A percentile compares a stretch with the other conserved stretches of the same genome.
These are phyloP conservation scores for Nakazawaea peltata DNA, from an alignment of 805 yeast species.

Conservation along the genomic window DNA sequence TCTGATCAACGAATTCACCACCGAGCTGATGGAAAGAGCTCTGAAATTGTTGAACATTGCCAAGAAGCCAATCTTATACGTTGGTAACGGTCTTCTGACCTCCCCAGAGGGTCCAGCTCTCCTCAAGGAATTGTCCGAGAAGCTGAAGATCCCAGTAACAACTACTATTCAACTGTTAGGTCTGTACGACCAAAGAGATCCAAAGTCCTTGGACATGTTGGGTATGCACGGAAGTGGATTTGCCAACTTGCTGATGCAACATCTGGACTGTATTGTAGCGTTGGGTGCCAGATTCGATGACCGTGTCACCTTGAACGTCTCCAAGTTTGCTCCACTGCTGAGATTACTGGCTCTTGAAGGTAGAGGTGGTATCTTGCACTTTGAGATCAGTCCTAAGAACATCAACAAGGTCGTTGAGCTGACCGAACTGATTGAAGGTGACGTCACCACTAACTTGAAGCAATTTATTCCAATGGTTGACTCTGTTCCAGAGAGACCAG, in stretches of 20 bases:
- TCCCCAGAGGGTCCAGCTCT: constrained; percentile 71
- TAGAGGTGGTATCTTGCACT: constrained; percentile 94
- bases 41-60: constrained; percentile 76
- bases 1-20: constrained; percentile 66
- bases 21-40: constrained; percentile 65
- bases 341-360: constrained; percentile 79
- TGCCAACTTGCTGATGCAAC: constrained; percentile 91
- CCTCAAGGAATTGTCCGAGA: constrained; percentile 79
- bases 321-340: constrained; percentile 92
- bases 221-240: constrained; percentile 98
- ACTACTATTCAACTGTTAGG: constrained; percentile 94
- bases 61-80: constrained; percentile 82
- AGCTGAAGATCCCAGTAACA: constrained; percentile 91
- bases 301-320: constrained; percentile 85
- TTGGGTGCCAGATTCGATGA: constrained; percentile 98
- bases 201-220: constrained; percentile 87
- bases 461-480: constrained; percentile 64
- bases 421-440: constrained; percentile 95
- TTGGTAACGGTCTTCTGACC: constrained; percentile 85
- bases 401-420: constrained; percentile 97
- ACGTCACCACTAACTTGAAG: constrained; percentile 72
- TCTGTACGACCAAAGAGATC: constrained; percentile 86
- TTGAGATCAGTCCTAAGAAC: constrained; percentile 93
- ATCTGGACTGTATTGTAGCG: constrained; percentile 88
- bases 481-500: constrained; percentile 55